These are phyloP conservation scores for Lentinula sp. DNA, from an alignment of 768 basidiomycete genomes.

Conservation along the genomic window DNA sequence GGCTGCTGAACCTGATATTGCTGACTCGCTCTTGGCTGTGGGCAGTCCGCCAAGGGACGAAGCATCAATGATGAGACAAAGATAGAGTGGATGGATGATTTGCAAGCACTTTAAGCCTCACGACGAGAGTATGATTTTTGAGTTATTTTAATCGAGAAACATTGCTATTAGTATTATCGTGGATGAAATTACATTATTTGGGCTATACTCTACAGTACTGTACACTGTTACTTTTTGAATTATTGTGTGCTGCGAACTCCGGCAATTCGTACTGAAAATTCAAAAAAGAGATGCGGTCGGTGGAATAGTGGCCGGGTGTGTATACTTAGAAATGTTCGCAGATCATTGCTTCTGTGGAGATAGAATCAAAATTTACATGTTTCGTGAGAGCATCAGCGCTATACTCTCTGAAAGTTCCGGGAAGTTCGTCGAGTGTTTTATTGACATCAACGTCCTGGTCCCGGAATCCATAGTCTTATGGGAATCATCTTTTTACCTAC, in stretches of 20 bases:
- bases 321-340: not conserved
- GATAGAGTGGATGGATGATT: not conserved
- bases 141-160: not conserved
- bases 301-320: not conserved
- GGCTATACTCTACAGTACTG: not conserved
- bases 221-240: not conserved
- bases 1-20: conserved; percentile 14
- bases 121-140: not conserved
- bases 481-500: not conserved
- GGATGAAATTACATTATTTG: no score
- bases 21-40: not conserved
- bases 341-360: not conserved
- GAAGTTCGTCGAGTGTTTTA: not conserved
- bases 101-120: not conserved
- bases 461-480: not conserved
- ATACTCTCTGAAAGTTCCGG: not conserved
- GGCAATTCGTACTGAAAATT: no score
- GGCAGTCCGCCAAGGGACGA: conserved; percentile 5
- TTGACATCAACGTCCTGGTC: not conserved
- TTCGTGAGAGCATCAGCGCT: not conserved
- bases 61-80: not conserved
- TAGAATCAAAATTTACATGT: not conserved
- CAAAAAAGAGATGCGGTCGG: not conserved
- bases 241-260: no score
- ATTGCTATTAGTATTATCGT: not conserved